Evolutionary conservation across 176 grass and related monocot genomes (phyloP).

Genomic region (Paspalum notatum): DNA sequence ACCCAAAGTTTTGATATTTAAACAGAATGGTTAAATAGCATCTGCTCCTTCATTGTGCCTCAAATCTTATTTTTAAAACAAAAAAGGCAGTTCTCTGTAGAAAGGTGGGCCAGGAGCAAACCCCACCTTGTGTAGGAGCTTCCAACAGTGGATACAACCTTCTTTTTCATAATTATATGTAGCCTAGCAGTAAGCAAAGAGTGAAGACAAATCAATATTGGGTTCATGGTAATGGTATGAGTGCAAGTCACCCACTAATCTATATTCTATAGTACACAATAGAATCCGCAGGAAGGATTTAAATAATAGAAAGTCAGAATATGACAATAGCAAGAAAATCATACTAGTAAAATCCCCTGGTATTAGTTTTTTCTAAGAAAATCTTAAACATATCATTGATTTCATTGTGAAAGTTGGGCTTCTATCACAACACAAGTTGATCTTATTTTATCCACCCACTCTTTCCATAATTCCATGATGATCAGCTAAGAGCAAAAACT

Average conservation of each 20-base stretch:
- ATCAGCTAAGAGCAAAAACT: background rate
- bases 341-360: background rate
- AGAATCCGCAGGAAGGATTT: background rate
- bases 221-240: conserved; percentile 6
- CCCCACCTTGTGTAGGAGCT: no score
- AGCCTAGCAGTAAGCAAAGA: background rate
- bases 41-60: background rate
- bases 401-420: background rate
- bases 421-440: conserved; percentile 12
- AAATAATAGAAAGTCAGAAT: conserved; percentile 16
- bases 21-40: background rate
- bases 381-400: background rate
- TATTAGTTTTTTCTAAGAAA: background rate
- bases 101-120: no score
- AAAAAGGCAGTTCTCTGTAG: background rate
- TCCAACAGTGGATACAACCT: no score
- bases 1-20: conserved; percentile 10
- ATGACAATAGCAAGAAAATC: conserved; percentile 10
- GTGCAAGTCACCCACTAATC: background rate
- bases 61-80: background rate
- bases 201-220: background rate
- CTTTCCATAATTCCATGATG: background rate
- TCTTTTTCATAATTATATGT: no score
- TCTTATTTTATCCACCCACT: conserved; percentile 6
- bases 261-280: conserved; percentile 5